These are phyloP conservation scores for Sporothrix pallida DNA, from an alignment of 2,329 filamentous ascomycete genomes.

Conservation along the genomic window DNA sequence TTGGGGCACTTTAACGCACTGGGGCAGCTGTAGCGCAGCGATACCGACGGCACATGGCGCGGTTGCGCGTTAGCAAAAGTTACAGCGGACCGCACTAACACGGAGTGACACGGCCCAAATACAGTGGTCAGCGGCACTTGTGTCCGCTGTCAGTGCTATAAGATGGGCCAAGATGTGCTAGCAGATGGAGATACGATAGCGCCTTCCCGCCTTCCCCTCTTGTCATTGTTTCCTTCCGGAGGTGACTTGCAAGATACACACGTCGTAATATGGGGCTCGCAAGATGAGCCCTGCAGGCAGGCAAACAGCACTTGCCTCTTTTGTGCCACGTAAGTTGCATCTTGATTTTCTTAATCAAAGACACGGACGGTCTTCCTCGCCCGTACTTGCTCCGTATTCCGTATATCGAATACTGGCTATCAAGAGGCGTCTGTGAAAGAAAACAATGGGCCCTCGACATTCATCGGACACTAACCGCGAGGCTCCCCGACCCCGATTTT, in stretches of 20 bases:
- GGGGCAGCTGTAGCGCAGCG: not conserved
- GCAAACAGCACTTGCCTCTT: no score
- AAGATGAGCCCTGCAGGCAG: not conserved
- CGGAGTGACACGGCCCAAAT: not conserved
- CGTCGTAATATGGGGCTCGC: not conserved
- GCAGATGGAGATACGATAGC: conserved; percentile 14
- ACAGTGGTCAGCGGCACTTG: conserved; percentile 3
- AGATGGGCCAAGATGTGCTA: conserved; percentile 4
- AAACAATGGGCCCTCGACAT: not conserved
- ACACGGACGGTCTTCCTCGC: not conserved
- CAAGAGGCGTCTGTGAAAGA: not conserved
- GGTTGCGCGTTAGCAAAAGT: conserved; percentile 11
- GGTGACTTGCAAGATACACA: not conserved
- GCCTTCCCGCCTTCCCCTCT: conserved; percentile 18
- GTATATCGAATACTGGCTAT: not conserved
- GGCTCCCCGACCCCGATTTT: not conserved
- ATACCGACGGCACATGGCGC: conserved; percentile 4
- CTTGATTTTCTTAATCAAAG: not conserved
- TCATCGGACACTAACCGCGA: not conserved
- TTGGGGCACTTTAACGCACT: not conserved
- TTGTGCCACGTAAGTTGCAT: no score
- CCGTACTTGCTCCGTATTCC: conserved; percentile 10
- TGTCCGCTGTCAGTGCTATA: not conserved
- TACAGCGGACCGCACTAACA: conserved; percentile 7
- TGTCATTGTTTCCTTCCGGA: not conserved